Evolutionary conservation across 73 alveolate species (phyloP), one percentile per base, ranked within the genome.

Genomic region (Paramecium sexaurelia): DNA sequence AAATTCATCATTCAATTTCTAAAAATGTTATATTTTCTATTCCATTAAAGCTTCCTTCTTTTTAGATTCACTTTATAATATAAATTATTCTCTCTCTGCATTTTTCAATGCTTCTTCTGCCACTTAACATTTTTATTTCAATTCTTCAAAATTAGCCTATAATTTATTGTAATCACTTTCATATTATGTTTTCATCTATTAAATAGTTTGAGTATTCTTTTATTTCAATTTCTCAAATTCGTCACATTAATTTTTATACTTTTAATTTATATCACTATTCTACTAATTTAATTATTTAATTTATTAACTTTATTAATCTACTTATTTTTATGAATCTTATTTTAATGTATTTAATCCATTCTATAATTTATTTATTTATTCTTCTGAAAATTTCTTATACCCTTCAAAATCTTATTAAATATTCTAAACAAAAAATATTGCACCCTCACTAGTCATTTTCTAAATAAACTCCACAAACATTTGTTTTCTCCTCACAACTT

Each of bases 381-480:
- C 96, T 85, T 83, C 95, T 10, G 89, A 75, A 24, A 87, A 61
- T 88, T 92, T 47, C 94, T 96, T 91, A 89, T 96, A 69, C 55
- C 85, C 55, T 89, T 93, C 85, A 67, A 75, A 89, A 87, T 94
- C 96, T 35, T 73, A 57, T 55, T 85, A 92, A 8, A 87, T 88
- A 36, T 94, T 73, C 57, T 86, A 75, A 26, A 94, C 68, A 87
- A 97, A 96, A 73, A 87, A 96, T 45, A 87, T 92, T 8, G 96
- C 95, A 5, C 96, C 99, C 82, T 95, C 98, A 26, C 75, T 55
- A 20, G 93, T 78, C 24, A 92, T 94, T 66, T 92, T 95, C 33
- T 91, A 43, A 41, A 89, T 66, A 92, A 96, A 97, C 45, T 97
- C 98, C 66, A 87, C 91, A 75, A 96, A 92, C 43, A 95, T 92